Percentiles rank a stretch among this genome's conserved stretches.
Conservation (phyloP, 768 basidiomycete genomes). For the Suillus luteus region DNA sequence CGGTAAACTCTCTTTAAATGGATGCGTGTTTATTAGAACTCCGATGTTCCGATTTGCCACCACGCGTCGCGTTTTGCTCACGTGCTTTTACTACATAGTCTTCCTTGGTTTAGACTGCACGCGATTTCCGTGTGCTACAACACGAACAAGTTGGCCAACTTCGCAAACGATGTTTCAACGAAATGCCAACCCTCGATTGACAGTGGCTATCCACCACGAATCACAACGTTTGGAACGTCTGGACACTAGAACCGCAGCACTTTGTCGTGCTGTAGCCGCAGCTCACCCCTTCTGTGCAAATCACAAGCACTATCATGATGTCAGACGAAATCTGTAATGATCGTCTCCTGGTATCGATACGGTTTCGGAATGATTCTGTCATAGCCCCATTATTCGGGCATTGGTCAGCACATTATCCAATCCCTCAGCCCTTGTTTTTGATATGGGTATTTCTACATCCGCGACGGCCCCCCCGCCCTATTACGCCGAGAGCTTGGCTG, state of each 20-base stretch:
- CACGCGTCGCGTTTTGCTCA: conserved; percentile 26
- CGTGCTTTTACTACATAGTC: conserved; percentile 7
- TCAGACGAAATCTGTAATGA: conserved; percentile 4
- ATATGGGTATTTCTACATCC: conserved; percentile 6
- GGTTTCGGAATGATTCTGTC: not conserved
- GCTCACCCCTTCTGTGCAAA: not conserved
- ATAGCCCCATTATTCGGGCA: not conserved
- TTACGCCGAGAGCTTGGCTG: not conserved
- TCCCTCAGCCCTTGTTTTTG: conserved; percentile 7
- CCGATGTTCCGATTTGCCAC: conserved; percentile 35
- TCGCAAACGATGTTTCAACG: conserved; percentile 1
- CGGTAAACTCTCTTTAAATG: conserved; percentile 34
- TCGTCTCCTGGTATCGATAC: not conserved
- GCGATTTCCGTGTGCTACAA: conserved; percentile 1
- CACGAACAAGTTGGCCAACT: conserved; percentile 4
- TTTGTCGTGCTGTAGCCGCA: not conserved
- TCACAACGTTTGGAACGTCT: not conserved
- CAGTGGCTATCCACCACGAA: not conserved
- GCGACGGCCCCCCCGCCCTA: conserved; percentile 6
- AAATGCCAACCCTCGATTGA: not conserved
- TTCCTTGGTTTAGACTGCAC: conserved; percentile 7
- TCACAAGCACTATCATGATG: not conserved
- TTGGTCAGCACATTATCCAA: conserved; percentile 6
- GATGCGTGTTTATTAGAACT: conserved; percentile 32
- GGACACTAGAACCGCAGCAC: not conserved